A percentile compares a stretch with the other conserved stretches of the same genome.
These are phyloP conservation scores for Triticum dicoccoides DNA, from an alignment of 176 grass and related monocot species.

Conservation along the genomic window DNA sequence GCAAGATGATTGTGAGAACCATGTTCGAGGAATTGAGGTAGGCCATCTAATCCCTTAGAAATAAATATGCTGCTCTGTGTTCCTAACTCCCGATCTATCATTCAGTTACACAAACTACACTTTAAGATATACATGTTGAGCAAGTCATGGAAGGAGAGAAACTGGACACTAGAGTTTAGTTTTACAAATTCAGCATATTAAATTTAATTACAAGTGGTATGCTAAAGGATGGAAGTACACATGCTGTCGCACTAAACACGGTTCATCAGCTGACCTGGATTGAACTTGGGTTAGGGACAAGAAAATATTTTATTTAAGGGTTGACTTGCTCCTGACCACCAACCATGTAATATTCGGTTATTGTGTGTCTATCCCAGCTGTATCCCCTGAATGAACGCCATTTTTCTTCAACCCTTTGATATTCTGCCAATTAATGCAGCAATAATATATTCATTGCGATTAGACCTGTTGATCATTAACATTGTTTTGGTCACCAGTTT, in stretches of 20 bases:
- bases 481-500: not conserved
- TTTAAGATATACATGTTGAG: not conserved
- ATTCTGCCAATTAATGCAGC: not conserved
- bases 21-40: constrained; percentile 86
- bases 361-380: constrained; percentile 7
- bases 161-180: not conserved
- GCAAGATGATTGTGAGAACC: constrained; percentile 43
- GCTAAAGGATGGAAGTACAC: not conserved
- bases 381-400: not conserved
- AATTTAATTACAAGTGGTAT: not conserved
- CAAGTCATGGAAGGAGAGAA: not conserved
- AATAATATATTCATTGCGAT: constrained; percentile 8
- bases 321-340: not conserved
- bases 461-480: not conserved
- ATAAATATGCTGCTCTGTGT: constrained; percentile 3
- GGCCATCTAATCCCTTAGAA: not conserved
- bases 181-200: not conserved
- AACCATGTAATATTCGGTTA: constrained; percentile 4
- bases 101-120: not conserved
- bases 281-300: not conserved
- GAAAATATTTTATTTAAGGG: not conserved
- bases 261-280: not conserved
- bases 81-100: not conserved
- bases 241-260: not conserved
- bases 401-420: constrained; percentile 1